These are phyloP conservation scores for Hypholoma sublateritium DNA, from an alignment of 768 basidiomycete genomes.

Conservation along the genomic window DNA sequence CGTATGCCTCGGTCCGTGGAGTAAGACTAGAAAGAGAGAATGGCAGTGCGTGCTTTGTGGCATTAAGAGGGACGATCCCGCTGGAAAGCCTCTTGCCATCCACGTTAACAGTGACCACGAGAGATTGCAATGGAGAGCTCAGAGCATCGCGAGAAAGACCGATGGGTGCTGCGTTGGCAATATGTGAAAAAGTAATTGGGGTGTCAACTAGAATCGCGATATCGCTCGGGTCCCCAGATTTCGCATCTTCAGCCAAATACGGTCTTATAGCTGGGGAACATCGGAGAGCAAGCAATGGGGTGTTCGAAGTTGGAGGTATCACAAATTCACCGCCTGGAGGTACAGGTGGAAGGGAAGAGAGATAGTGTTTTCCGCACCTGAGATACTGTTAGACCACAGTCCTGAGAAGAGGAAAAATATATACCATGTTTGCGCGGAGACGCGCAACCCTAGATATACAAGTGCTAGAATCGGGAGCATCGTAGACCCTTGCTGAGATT, in stretches of 20 bases:
- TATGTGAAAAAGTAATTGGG: slow-evolving; percentile 44
- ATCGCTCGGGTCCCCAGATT: slow-evolving; percentile 20
- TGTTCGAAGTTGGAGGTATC: slow-evolving; percentile 12
- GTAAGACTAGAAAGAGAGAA: slow-evolving; percentile 48
- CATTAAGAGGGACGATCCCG: slow-evolving; percentile 51
- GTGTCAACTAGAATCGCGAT: slow-evolving; percentile 53
- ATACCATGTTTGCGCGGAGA: slow-evolving; percentile 20
- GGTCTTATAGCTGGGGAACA: slow-evolving; percentile 61
- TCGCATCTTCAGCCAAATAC: slow-evolving; percentile 54
- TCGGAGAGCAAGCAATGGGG: slow-evolving; percentile 54
- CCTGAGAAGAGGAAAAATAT: neutral
- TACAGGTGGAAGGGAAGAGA: slow-evolving; percentile 37
- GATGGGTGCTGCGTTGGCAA: slow-evolving; percentile 48
- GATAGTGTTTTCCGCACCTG: slow-evolving; percentile 63
- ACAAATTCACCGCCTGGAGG: slow-evolving; percentile 39
- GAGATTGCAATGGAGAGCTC: slow-evolving; percentile 12
- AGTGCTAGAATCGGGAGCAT: slow-evolving; percentile 3
- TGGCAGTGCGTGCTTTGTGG: slow-evolving; percentile 45
- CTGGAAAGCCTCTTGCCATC: slow-evolving; percentile 42
- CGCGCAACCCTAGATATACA: slow-evolving; percentile 1
- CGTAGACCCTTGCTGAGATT: neutral
- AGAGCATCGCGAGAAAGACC: slow-evolving; percentile 20
- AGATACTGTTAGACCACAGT: neutral
- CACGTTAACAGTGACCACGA: slow-evolving; percentile 45
- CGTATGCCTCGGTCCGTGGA: slow-evolving; percentile 40